Percentiles rank a stretch among this genome's conserved stretches.
Evolutionary conservation across 495 filamentous ascomycete genomes (phyloP).

Genomic region (Hyaloscypha variabilis): DNA sequence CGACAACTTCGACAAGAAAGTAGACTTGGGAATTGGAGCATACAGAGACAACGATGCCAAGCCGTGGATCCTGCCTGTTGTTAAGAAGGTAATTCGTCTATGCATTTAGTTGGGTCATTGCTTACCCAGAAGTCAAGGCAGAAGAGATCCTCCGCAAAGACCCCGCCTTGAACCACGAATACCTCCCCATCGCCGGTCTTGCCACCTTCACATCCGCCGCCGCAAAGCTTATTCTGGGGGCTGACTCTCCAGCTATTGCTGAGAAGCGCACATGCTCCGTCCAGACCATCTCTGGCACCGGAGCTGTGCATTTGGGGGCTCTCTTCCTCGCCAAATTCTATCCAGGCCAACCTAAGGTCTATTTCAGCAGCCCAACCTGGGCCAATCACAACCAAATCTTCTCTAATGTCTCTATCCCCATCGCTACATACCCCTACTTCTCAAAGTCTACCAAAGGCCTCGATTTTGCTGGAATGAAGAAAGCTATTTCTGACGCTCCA

Average conservation of each 20-base stretch:
- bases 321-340: conserved; percentile 84
- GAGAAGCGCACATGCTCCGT: conserved; percentile 78
- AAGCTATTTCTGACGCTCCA: conserved; percentile 66
- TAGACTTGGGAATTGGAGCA: conserved; percentile 95
- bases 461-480: conserved; percentile 86
- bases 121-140: conserved; percentile 59
- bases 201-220: conserved; percentile 82
- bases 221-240: conserved; percentile 84
- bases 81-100: conserved; percentile 75
- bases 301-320: conserved; percentile 85
- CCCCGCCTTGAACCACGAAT: conserved; percentile 94
- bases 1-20: conserved; percentile 83
- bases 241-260: conserved; percentile 74
- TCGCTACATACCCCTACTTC: conserved; percentile 93
- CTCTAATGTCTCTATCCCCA: conserved; percentile 79
- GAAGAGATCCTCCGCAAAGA: conserved; percentile 86
- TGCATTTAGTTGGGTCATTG: background rate
- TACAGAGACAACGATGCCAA: conserved; percentile 95
- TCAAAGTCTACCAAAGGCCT: conserved; percentile 81
- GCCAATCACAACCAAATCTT: conserved; percentile 99
- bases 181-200: conserved; percentile 93
- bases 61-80: conserved; percentile 97
- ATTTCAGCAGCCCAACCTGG: conserved; percentile 95
- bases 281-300: conserved; percentile 91
- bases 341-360: conserved; percentile 69